A percentile compares a stretch with the other conserved stretches of the same genome.
These are phyloP conservation scores for Vanrija sp. DNA, from an alignment of 1,284 basidiomycete genomes.

Conservation along the genomic window DNA sequence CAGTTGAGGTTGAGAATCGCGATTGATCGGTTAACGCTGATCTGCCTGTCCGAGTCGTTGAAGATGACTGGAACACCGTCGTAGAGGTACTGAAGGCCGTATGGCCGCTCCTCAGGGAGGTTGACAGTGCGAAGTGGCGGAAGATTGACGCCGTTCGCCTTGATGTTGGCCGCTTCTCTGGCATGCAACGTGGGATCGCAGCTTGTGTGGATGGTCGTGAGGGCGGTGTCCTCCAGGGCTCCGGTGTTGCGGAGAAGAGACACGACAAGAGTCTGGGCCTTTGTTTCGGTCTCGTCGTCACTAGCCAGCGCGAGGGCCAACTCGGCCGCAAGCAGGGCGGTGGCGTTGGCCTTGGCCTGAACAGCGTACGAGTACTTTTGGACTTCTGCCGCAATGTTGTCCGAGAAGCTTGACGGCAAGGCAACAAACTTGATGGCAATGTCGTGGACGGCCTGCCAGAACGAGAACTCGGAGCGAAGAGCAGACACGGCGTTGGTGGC, in stretches of 20 bases:
- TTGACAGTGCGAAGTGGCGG: slow-evolving; percentile 58
- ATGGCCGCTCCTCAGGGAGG: slow-evolving; percentile 65
- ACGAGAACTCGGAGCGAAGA: slow-evolving; percentile 22
- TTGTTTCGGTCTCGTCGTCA: slow-evolving; percentile 28
- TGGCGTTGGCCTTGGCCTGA: slow-evolving; percentile 43
- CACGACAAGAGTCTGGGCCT: slow-evolving; percentile 30
- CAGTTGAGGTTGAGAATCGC: slow-evolving; percentile 56
- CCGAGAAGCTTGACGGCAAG: slow-evolving; percentile 34
- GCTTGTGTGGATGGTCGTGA: slow-evolving; percentile 27
- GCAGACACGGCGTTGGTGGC: slow-evolving; percentile 21
- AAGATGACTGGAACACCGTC: slow-evolving; percentile 23
- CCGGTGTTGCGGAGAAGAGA: slow-evolving; percentile 42
- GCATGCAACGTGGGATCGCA: slow-evolving; percentile 40
- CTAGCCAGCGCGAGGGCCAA: slow-evolving; percentile 25
- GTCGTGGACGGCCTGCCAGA: slow-evolving; percentile 40
- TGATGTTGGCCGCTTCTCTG: slow-evolving; percentile 22
- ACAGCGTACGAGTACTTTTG: slow-evolving; percentile 60
- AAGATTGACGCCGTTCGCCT: slow-evolving; percentile 36
- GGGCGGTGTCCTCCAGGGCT: slow-evolving; percentile 33
- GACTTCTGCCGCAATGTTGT: slow-evolving; percentile 35
- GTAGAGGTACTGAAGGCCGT: slow-evolving; percentile 76
- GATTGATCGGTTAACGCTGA: slow-evolving; percentile 45
- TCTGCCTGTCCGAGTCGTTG: slow-evolving; percentile 45
- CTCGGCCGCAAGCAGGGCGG: slow-evolving; percentile 32
- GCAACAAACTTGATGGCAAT: slow-evolving; percentile 34